Percentiles rank a stretch among this genome's conserved stretches.
These are phyloP conservation scores for Pseudomonodictys pantanalensis DNA, from an alignment of 495 filamentous ascomycete genomes.

Conservation along the genomic window DNA sequence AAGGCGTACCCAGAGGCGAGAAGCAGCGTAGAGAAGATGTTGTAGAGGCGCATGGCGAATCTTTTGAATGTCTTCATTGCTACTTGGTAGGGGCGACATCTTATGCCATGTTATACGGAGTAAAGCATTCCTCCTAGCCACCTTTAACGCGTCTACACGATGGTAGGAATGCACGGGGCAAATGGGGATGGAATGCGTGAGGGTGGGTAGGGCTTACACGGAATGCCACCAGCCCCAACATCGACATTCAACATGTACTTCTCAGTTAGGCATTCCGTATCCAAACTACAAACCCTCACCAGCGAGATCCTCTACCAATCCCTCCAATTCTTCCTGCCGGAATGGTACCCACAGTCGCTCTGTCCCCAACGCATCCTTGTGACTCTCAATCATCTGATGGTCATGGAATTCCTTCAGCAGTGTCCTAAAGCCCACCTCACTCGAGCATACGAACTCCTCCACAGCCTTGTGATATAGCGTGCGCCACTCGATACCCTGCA, in stretches of 20 bases:
- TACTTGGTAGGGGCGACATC: too few relatives aligned
- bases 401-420: constrained; percentile 96
- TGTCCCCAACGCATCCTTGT: constrained; percentile 78
- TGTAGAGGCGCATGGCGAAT: neutral
- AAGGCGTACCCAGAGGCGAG: neutral
- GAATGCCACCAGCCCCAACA: neutral
- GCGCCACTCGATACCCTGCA: constrained; percentile 77
- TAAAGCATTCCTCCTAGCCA: too few relatives aligned
- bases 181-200: neutral
- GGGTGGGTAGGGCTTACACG: too few relatives aligned
- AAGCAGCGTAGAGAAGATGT: neutral
- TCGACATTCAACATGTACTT: neutral
- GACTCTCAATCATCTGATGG: constrained; percentile 89
- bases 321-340: constrained; percentile 83
- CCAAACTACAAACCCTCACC: constrained; percentile 14
- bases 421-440: constrained; percentile 91
- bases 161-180: neutral
- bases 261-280: neutral
- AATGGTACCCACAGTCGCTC: constrained; percentile 85
- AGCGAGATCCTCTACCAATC: constrained; percentile 70
- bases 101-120: too few relatives aligned
- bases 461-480: constrained; percentile 90
- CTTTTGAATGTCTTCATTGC: neutral
- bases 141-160: too few relatives aligned
- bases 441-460: constrained; percentile 94